Percentiles rank a stretch among this genome's conserved stretches.
phyloP scores from a whole-genome alignment of 2,329 filamentous ascomycete species.

The Botrytis galanthina region DNA sequence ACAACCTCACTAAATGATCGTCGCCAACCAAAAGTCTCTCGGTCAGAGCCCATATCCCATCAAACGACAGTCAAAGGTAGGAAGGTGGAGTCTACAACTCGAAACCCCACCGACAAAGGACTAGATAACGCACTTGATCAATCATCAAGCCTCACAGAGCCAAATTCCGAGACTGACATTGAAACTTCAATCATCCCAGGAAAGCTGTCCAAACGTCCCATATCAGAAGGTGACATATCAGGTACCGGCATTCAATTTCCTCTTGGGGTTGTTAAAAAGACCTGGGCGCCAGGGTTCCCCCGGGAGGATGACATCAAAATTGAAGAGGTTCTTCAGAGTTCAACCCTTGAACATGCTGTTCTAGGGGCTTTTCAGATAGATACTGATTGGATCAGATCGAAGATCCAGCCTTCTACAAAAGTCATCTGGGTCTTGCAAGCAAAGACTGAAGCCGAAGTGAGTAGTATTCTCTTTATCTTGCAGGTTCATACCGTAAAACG shows the following conservation, averaged over 20 bases:
- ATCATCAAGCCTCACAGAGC: not conserved
- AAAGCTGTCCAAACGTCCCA: not conserved
- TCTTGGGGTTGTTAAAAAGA: slow-evolving; percentile 72
- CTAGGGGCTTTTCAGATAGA: slow-evolving; percentile 89
- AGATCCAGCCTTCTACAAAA: slow-evolving; percentile 63
- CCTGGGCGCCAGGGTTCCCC: slow-evolving; percentile 65
- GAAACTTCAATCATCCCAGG: not conserved
- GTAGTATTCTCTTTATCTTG: slow-evolving; percentile 23
- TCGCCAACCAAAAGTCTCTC: slow-evolving; percentile 19
- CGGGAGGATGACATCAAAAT: slow-evolving; percentile 77
- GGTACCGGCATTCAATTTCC: slow-evolving; percentile 36
- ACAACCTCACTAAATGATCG: slow-evolving; percentile 12
- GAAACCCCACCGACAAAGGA: not conserved
- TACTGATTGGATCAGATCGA: slow-evolving; percentile 51
- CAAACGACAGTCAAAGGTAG: not conserved
- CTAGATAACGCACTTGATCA: not conserved
- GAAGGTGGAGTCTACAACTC: not conserved
- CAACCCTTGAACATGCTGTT: slow-evolving; percentile 70
- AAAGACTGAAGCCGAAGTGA: slow-evolving; percentile 51
- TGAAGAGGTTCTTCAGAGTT: slow-evolving; percentile 77
- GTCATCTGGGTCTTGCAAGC: slow-evolving; percentile 61
- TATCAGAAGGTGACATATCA: slow-evolving; percentile 17
- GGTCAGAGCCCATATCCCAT: not conserved
- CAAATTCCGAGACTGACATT: not conserved
- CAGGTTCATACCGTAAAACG: not conserved